These are phyloP conservation scores for Xanthoparmelia taractica DNA, from an alignment of 495 filamentous ascomycete genomes.

Conservation along the genomic window DNA sequence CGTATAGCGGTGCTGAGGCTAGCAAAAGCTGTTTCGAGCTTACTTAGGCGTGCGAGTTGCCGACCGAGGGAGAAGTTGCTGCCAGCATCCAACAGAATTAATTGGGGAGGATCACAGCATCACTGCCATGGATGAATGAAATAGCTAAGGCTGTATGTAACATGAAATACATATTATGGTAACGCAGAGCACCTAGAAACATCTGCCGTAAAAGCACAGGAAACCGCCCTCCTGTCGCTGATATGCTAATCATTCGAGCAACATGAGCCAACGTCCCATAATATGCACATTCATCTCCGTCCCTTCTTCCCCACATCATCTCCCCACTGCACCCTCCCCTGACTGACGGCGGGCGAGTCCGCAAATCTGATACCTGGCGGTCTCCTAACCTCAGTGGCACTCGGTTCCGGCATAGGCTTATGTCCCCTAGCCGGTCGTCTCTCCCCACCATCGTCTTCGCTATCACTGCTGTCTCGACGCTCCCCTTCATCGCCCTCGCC, in stretches of 20 bases:
- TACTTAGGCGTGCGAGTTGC: too few species aligned
- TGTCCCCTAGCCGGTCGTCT: slow-evolving; percentile 51
- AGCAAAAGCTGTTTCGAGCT: too few species aligned
- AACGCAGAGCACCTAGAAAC: not conserved
- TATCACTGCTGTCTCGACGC: slow-evolving; percentile 35
- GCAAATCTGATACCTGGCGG: slow-evolving; percentile 23
- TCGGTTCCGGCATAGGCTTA: slow-evolving; percentile 29
- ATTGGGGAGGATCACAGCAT: too few species aligned
- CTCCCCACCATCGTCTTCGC: slow-evolving; percentile 54
- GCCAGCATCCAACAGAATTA: too few species aligned
- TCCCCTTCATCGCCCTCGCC: slow-evolving; percentile 53
- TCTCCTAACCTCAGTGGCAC: slow-evolving; percentile 4
- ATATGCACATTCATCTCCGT: not conserved
- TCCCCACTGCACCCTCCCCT: slow-evolving; percentile 25
- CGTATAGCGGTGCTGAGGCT: too few species aligned
- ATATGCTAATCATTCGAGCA: not conserved
- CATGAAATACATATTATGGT: not conserved
- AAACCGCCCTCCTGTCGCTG: not conserved
- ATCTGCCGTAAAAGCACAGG: not conserved
- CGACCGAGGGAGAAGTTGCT: too few species aligned
- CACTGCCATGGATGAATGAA: not conserved
- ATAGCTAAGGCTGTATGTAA: not conserved
- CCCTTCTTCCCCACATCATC: slow-evolving; percentile 21
- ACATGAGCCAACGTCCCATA: not conserved
- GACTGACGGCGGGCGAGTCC: slow-evolving; percentile 22